phyloP scores from a whole-genome alignment of 208 protist genomes.

The Acanthamoeba culbertsoni region DNA sequence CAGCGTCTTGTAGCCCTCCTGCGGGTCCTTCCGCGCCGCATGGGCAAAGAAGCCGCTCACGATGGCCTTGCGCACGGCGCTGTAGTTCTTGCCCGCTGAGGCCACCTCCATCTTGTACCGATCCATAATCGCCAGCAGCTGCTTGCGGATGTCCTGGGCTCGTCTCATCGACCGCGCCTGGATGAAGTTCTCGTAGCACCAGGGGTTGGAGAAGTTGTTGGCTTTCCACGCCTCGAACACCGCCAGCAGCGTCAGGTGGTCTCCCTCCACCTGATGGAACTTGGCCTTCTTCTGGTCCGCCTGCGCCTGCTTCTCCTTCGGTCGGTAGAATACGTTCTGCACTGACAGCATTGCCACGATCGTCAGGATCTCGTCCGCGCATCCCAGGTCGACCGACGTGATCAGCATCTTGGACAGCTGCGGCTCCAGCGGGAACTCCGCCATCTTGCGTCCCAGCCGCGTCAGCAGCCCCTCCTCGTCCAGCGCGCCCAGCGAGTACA shows the following conservation, averaged over 20 bases:
- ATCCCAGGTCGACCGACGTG: slow-evolving; percentile 91
- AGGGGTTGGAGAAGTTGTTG: slow-evolving; percentile 89
- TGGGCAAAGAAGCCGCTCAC: slow-evolving; percentile 97
- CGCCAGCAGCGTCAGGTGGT: slow-evolving; percentile 96
- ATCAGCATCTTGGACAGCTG: slow-evolving; percentile 96
- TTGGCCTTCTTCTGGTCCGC: slow-evolving; percentile 95
- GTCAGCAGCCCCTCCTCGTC: slow-evolving; percentile 96
- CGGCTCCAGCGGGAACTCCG: slow-evolving; percentile 98
- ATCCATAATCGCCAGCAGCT: slow-evolving; percentile 88
- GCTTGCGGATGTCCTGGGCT: slow-evolving; percentile 58
- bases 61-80: slow-evolving; percentile 93
- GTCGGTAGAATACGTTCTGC: slow-evolving; percentile 88
- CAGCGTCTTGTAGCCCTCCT: slow-evolving; percentile 83
- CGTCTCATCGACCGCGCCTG: slow-evolving; percentile 83
- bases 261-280: slow-evolving; percentile 95
- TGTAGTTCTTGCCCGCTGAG: slow-evolving; percentile 93
- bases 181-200: slow-evolving; percentile 97
- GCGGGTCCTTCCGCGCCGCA: slow-evolving; percentile 89
- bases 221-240: slow-evolving; percentile 91
- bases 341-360: slow-evolving; percentile 95
- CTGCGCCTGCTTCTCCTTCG: slow-evolving; percentile 87
- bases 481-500: slow-evolving; percentile 95
- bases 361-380: slow-evolving; percentile 92
- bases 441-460: slow-evolving; percentile 92
- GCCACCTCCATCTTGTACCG: slow-evolving; percentile 90